These are phyloP conservation scores for Tolypocladium ophioglossoides DNA, from an alignment of 2,329 filamentous ascomycete genomes.

Conservation along the genomic window DNA sequence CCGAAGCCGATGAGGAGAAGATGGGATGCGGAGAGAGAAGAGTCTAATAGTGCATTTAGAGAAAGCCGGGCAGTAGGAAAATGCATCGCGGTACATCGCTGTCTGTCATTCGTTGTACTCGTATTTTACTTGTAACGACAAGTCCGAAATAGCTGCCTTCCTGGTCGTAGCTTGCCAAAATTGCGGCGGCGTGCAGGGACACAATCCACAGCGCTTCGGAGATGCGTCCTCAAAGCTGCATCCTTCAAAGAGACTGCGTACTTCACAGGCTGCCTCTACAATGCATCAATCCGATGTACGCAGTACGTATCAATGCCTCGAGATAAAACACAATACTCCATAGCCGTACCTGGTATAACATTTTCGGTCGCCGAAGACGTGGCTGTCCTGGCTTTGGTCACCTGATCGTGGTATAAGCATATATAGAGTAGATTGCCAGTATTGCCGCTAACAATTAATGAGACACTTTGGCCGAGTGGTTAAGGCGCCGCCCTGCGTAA, in stretches of 20 bases:
- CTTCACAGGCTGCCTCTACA: background rate
- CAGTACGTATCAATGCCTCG: too few relatives aligned
- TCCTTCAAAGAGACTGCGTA: background rate
- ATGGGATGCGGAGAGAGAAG: background rate
- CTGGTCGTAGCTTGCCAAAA: background rate
- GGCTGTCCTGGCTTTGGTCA: too few relatives aligned
- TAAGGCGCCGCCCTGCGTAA: background rate
- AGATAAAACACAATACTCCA: background rate
- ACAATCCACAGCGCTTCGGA: background rate
- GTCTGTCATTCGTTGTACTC: background rate
- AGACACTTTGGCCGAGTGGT: conserved; percentile 3
- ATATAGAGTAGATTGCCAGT: background rate
- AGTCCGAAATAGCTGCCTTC: background rate
- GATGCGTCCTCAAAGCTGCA: background rate
- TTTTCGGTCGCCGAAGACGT: background rate
- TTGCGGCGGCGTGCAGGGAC: too few relatives aligned
- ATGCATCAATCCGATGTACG: background rate
- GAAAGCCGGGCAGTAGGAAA: background rate
- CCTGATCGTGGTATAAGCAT: too few relatives aligned
- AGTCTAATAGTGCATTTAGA: background rate
- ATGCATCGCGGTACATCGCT: background rate
- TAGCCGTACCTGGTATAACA: too few relatives aligned
- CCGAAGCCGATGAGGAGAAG: background rate
- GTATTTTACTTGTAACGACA: background rate
- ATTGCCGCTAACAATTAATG: too few relatives aligned